Evolutionary conservation across 257 asterid genomes (phyloP).

Genomic region (Cordia subcordata): DNA sequence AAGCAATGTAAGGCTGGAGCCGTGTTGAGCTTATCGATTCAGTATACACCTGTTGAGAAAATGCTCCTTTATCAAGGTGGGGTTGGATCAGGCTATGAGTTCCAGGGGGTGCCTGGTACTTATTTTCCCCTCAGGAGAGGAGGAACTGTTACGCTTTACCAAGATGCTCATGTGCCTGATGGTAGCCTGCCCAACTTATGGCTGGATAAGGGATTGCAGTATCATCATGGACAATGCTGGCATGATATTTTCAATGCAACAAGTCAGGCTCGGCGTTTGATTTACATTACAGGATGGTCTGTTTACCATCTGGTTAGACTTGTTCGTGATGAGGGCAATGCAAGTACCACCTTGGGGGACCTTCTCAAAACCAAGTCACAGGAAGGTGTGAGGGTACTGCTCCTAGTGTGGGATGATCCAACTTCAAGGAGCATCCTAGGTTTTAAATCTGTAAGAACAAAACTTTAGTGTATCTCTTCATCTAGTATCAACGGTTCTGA

Average conservation of each 20-base stretch:
- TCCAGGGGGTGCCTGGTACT: slow-evolving; percentile 72
- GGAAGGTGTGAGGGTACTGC: slow-evolving; percentile 88
- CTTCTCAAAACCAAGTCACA: slow-evolving; percentile 79
- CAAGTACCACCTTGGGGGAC: slow-evolving; percentile 56
- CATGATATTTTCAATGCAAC: slow-evolving; percentile 67
- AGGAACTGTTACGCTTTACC: slow-evolving; percentile 68
- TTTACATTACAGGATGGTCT: slow-evolving; percentile 97
- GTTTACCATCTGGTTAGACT: slow-evolving; percentile 73
- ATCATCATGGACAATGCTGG: slow-evolving; percentile 68
- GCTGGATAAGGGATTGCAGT: slow-evolving; percentile 41
- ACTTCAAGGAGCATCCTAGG: slow-evolving; percentile 85
- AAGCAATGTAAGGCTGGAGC: slow-evolving; percentile 63
- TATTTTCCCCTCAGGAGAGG: slow-evolving; percentile 78
- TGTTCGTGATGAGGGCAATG: slow-evolving; percentile 56
- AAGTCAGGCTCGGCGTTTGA: slow-evolving; percentile 57
- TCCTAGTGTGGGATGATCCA: slow-evolving; percentile 96
- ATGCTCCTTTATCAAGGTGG: slow-evolving; percentile 61
- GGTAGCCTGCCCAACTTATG: slow-evolving; percentile 44
- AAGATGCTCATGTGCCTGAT: slow-evolving; percentile 75
- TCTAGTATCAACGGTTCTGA: not conserved
- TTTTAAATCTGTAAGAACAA: slow-evolving; percentile 64
- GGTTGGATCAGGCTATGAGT: slow-evolving; percentile 54
- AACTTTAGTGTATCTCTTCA: slow-evolving; percentile 7
- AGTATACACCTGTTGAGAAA: slow-evolving; percentile 54
- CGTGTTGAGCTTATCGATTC: slow-evolving; percentile 56